Base-by-base conservation (phyloP, 2,329 filamentous ascomycete species). In the Clonostachys rosea region DNA sequence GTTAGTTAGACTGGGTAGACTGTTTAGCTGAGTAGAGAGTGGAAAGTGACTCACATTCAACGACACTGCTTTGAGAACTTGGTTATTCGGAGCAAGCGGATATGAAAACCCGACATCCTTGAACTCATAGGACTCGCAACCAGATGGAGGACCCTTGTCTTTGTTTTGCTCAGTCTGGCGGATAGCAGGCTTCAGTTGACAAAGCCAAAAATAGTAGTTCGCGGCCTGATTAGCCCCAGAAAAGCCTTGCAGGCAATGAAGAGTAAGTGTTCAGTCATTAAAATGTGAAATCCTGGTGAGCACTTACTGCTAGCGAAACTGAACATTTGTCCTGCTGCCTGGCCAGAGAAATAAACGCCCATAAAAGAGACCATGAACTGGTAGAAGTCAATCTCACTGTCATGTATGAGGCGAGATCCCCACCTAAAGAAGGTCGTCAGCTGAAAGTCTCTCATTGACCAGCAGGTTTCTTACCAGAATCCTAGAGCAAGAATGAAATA, bases 81-180 rank as follows among this genome's bases (percentile, higher is more conserved):
- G 50, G 10, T 54, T 49, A 55, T 60, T 35, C 33, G 58, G 52
- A 43, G 60, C 49, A 44, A 59, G 44, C 5, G 79, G 76, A 49
- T 84, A 84, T 6, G 75, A 66, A 57, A 84, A 84, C 18, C 69
- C 70, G 12, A 49, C 47, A 37, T 76, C 61, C 18, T 66, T 64
- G 51, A 83, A 72, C 44, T 41, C 44, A 13, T 40, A 44, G 10
- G 40, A 46, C 14, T 43, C 12, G 12, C 33, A 50, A 2, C 55
- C 57, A 2, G 52, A 51, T 6, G 48, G 47, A 41, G 54, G 40
- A 16, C 50, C 36, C 49, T 63, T 61, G 16, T 49, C 36, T 47
- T 63, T 61, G 40, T 56, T 49, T 13, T 52, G 50, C 13, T 52
- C 51, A 6, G 52, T 62, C 46, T 65, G 59, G 16, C 44, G 47